Evolutionary conservation across 441 rosid genomes (phyloP), one percentile per base, ranked within the genome.

Genomic region (Eruca vesicaria): DNA sequence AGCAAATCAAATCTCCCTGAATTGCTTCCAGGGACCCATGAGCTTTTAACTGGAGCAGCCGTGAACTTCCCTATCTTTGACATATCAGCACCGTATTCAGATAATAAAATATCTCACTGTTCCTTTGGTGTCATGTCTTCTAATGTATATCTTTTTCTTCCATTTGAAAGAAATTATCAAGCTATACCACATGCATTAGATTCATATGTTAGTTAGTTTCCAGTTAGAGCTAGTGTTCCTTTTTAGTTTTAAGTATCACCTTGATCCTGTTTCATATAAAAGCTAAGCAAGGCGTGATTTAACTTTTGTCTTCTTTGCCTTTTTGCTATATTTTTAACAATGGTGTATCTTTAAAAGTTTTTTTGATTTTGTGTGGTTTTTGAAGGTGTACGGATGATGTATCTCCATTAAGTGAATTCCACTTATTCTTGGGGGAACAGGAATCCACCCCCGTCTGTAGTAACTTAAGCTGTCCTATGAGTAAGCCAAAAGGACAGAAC

Each of bases 11-110:
- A 68, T 72, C 64, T 66, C 58, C 4, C 20, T 18, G 45, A 59
- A 82, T 82, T 76, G 88, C 84, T 71, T 18, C 14, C 16, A 31
- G 82, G 90, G 85, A 70, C 86, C 87, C 90, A 82, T 63, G n/a
- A 50, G 53, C 63, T 28, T 55, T 72, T 72, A 16, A 18, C 38
- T 35, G 57, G 16, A 78, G 78, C 77, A 71, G 78, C 72, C 78
- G 0, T 57, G 83, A 81, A 69, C 62, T 57, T 85, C 79, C 73
- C 21, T 21, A 36, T 70, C 59, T 68, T 36, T 33, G 48, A 35
- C 52, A 72, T 55, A 64, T 31, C 61, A 57, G 19, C 57, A 62
- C 29, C 6, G 11, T 29, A 36, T 55, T 73, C 63, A 36, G n/a
- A 36, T 63, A 23, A 73, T n/a, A n/a, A n/a, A n/a, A n/a, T 64